Evolutionary conservation across 345 rosid genomes (phyloP).

Genomic region (Citrus cavaleriei): DNA sequence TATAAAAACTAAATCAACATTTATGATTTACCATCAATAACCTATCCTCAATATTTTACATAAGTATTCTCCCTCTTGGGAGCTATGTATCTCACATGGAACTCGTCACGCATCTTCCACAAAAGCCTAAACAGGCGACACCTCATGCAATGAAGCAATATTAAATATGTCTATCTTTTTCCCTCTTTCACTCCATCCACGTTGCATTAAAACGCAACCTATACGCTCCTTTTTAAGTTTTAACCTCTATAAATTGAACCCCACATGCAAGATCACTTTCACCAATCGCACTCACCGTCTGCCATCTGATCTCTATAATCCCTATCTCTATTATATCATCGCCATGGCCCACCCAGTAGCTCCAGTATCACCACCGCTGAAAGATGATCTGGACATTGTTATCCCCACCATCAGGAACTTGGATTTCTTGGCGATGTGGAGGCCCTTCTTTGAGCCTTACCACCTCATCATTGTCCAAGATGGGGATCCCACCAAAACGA

Average conservation of each 20-base stretch:
- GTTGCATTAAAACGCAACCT: slow-evolving; percentile 11
- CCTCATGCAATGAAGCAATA: neutral
- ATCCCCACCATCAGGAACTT: slow-evolving; percentile 33
- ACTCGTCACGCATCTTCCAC: neutral
- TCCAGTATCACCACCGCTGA: slow-evolving; percentile 4
- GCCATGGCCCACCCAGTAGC: slow-evolving; percentile 4
- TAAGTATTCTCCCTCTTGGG: neutral
- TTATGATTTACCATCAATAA: too few relatives aligned
- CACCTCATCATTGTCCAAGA: slow-evolving; percentile 37
- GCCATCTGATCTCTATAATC: neutral
- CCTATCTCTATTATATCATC: neutral
- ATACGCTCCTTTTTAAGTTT: neutral
- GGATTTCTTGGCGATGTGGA: slow-evolving; percentile 39
- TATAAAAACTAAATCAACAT: too few relatives aligned
- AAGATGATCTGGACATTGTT: slow-evolving; percentile 32
- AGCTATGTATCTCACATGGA: neutral
- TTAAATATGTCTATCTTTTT: neutral
- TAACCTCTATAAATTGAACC: neutral
- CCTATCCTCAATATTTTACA: too few relatives aligned
- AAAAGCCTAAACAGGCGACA: neutral
- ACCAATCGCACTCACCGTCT: neutral
- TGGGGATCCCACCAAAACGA: slow-evolving; percentile 31
- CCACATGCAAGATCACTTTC: neutral
- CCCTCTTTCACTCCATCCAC: neutral
- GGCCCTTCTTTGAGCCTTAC: slow-evolving; percentile 34